Evolutionary conservation across 169 alveolate species (phyloP), one percentile per base, ranked within the genome.

Genomic region (Perkinsus marinus): DNA sequence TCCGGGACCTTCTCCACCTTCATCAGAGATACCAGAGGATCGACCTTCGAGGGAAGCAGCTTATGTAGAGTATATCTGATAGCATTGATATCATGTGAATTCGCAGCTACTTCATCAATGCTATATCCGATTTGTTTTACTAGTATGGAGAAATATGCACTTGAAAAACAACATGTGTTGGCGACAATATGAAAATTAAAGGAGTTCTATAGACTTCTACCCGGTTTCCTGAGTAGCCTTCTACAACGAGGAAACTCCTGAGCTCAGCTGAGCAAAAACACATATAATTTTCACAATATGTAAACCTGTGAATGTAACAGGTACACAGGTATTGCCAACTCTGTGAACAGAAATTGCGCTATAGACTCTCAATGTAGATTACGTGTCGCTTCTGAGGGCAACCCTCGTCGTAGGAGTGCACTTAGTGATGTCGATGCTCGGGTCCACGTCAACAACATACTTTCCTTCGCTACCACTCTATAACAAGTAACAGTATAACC

Each of bases 1-100:
- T 99, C 99, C 0, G 99, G 99, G 3, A 98, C 99, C 96, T 99
- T 98, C 96, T 99, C 99, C 0, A 99, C 99, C 94, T 97, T 98
- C 99, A 99, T 99, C 47, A 99, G 95, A 46, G 99, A 97, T 41
- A 99, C 99, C 90, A 98, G 94, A 3, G 99, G 99, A 93, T 99
- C 99, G 39, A 98, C 99, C 94, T 98, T 98, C n/a, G 98, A 96
- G 46, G 99, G 99, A 57, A 98, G 95, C 57, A 98, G 95, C 92
- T 98, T 97, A 94, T 98, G 99, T 0, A 98, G 96, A 30, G 97
- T 96, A 94, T 97, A 98, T 22, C 99, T 97, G 91, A 57, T 26
- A 43, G 9, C 68, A 43, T 43, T 43, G 68, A 10, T 10, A 43
- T 10, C 9, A 43, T 17, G 68, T 10, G 17, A 10, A 10, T 43